Evolutionary conservation across 768 basidiomycete species (phyloP), one percentile per base, ranked within the genome.

Genomic region (Boletus coccyginus): DNA sequence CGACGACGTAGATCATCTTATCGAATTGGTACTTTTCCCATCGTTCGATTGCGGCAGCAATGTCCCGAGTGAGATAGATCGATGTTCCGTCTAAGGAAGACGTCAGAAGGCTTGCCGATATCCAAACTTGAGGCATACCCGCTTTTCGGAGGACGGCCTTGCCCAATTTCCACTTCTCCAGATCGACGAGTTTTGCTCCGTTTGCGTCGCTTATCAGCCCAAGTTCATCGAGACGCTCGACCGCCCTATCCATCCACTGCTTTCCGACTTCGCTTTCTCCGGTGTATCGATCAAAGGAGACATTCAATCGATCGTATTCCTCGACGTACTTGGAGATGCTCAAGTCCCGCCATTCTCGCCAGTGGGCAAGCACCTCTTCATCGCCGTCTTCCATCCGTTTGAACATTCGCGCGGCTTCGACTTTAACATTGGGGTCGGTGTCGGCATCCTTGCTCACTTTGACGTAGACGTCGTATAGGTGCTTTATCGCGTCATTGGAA

Each of bases 301-400:
- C 88, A 68, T 98, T 98, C 61, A 98, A 73, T 29, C 90, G 81
- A 3, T 84, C 87, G 73, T 97, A 98, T 69, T 93, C 91, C 65
- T 88, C 81, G 67, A 81, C 81, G 74, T 98, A 96, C 74, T 93
- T 93, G 66, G 85, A 85, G 65, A 99, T 84, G 60, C 92, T 95
- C 47, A 95, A 74, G 65, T 91, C 86, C 27, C 96, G 88, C 93
- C 95, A 99, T 56, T 87, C 81, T 17, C 87, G 83, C 96, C 96
- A 99, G 72, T 95, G 88, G 53, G 77, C 78, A 36, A 98, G 81
- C 3, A 92, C 88, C 11, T 76, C 77, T 60, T 92, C 87, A 63
- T 98, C 93, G 27, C 93, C 92, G 60, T 94, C 90, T 69, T 95
- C 93, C 92, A 97, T 96, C 12, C 86, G 87, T 72, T 87, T 93